Percentiles rank a stretch among this genome's conserved stretches.
Evolutionary conservation across 768 basidiomycete species (phyloP).

Genomic region (Boletus insuetus): DNA sequence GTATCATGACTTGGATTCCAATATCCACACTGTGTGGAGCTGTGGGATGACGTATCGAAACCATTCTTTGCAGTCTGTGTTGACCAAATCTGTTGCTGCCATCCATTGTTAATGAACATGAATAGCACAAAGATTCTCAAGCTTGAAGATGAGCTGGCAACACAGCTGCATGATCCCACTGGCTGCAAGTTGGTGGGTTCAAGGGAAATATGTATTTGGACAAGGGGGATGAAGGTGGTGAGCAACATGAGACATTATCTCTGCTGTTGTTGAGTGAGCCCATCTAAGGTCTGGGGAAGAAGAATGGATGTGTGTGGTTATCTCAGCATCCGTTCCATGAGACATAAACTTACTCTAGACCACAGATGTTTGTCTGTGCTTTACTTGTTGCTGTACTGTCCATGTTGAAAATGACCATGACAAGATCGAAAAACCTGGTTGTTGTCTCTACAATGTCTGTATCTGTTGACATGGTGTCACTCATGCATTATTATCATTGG

Average conservation of each 20-base stretch:
- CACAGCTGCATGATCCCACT: constrained; percentile 71
- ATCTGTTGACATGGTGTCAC: too few species aligned
- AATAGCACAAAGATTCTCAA: constrained; percentile 87
- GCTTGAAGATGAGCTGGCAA: constrained; percentile 82
- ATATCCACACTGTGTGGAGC: constrained; percentile 80
- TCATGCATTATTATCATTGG: too few species aligned
- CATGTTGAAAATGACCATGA: too few species aligned
- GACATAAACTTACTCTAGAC: neutral
- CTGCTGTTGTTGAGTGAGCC: constrained; percentile 80
- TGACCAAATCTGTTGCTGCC: constrained; percentile 68
- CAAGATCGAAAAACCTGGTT: too few species aligned
- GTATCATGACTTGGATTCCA: constrained; percentile 88
- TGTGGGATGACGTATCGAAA: constrained; percentile 94
- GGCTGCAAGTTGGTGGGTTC: constrained; percentile 69
- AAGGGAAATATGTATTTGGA: constrained; percentile 73
- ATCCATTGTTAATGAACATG: constrained; percentile 76
- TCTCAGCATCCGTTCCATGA: neutral
- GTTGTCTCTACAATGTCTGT: too few species aligned
- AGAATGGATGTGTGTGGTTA: constrained; percentile 58
- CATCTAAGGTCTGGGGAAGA: constrained; percentile 90
- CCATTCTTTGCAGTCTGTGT: constrained; percentile 75
- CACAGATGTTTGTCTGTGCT: neutral
- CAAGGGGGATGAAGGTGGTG: constrained; percentile 91
- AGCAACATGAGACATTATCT: constrained; percentile 90
- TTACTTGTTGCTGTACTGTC: too few species aligned